Base-by-base conservation (phyloP, 2,329 filamentous ascomycete genomes). In the Aspergillus chevalieri region DNA sequence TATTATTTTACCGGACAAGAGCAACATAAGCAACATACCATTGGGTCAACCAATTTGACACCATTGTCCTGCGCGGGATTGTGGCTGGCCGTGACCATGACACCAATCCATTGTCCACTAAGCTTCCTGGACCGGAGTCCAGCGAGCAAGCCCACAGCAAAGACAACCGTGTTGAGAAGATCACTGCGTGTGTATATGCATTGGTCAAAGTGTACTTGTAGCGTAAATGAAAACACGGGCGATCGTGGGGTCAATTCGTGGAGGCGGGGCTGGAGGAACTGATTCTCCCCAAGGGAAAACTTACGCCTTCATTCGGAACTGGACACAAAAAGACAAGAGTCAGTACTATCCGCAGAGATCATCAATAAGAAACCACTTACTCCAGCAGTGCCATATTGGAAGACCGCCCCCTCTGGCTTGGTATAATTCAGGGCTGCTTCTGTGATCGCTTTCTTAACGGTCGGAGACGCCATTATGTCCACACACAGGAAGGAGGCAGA, bases 1-100 rank as follows among this genome's bases (percentile, higher is more conserved):
- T 30, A 4, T 12, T 30, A 30, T 30, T 30, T 30, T 30, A 30
- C 26, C 26, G 24, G 41, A 39, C 46, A 33, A 38, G 19, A 15
- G 26, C 17, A 26, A 61, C 65, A 57, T 50, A 84, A 15, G 26
- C 17, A 26, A 61, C 65, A 57, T 50, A 84, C 81, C 85, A 95
- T 87, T 10, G 93, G 93, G 70, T 98, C 93, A 55, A 98, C 89
- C 59, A 98, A 83, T 79, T 95, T 95, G 69, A 95, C 86, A 46
- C 90, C 90, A 70, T 95, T 95, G 73, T 95, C 90, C 60, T 83
- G 79, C 30, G 90, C 86, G 15, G 88, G 88, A 73, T 95, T 95
- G 78, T 95, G 90, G 64, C 88, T 94, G 54, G 90, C 90, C 39
- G 90, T 95, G 69, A 95, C 87, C 90, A 95, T 95, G 59, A 98